These are phyloP conservation scores for Tolypocladium ovalisporum DNA, from an alignment of 2,329 filamentous ascomycete genomes.

Conservation along the genomic window DNA sequence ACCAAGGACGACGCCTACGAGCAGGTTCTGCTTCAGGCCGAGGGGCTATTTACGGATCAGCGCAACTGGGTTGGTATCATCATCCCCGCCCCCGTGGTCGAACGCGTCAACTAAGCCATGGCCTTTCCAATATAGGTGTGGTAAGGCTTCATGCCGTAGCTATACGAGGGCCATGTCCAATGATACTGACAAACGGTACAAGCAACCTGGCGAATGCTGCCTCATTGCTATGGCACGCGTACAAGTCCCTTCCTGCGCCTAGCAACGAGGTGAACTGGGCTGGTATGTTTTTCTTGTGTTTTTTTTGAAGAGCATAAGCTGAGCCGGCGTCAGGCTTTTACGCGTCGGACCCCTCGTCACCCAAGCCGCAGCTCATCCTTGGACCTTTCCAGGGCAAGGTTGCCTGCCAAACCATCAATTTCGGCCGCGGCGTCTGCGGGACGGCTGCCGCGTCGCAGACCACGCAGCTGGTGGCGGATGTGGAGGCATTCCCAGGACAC, in stretches of 20 bases:
- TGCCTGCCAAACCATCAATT: slow-evolving; percentile 67
- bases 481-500: slow-evolving; percentile 66
- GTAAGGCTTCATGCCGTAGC: slow-evolving; percentile 5
- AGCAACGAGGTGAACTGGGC: slow-evolving; percentile 67
- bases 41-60: slow-evolving; percentile 59
- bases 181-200: not conserved
- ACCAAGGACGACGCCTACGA: slow-evolving; percentile 63
- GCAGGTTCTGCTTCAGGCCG: slow-evolving; percentile 61
- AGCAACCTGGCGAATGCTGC: slow-evolving; percentile 71
- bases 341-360: slow-evolving; percentile 42
- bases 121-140: slow-evolving; percentile 6
- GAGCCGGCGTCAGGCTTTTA: slow-evolving; percentile 52
- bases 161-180: not conserved
- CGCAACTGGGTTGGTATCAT: slow-evolving; percentile 59
- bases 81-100: not conserved
- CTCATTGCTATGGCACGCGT: slow-evolving; percentile 69
- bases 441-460: slow-evolving; percentile 46
- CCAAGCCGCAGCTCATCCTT: slow-evolving; percentile 51
- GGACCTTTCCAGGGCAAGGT: slow-evolving; percentile 73
- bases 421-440: slow-evolving; percentile 67
- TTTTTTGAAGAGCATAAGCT: not conserved
- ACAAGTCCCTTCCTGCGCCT: slow-evolving; percentile 58
- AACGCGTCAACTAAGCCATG: not conserved
- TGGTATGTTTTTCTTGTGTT: slow-evolving; percentile 27
- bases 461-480: slow-evolving; percentile 60